Percentiles rank a stretch among this genome's conserved stretches.
These are phyloP conservation scores for Dryas integrifolia DNA, from an alignment of 331 rosid genomes.

Conservation along the genomic window DNA sequence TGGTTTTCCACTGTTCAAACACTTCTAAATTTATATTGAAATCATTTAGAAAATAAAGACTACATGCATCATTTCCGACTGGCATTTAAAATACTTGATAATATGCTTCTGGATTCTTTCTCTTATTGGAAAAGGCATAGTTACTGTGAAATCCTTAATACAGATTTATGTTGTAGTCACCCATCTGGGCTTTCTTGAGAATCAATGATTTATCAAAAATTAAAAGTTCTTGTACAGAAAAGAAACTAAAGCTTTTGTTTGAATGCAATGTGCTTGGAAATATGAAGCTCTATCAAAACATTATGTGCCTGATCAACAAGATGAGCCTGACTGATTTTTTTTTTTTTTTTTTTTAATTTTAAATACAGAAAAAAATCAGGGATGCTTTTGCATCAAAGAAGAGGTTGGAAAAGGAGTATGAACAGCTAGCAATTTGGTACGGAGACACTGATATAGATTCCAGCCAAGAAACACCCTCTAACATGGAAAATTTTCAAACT, in stretches of 20 bases:
- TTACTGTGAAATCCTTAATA: neutral
- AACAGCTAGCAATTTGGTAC: constrained; percentile 80
- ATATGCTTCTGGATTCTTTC: constrained; percentile 1
- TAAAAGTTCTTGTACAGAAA: neutral
- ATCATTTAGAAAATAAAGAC: neutral
- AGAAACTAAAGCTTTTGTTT: neutral
- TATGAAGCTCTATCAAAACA: neutral
- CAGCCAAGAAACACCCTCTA: constrained; percentile 24
- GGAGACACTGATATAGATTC: constrained; percentile 58
- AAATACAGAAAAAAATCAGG: constrained; percentile 58
- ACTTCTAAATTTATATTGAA: neutral
- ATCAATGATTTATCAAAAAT: constrained; percentile 5
- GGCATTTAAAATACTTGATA: neutral
- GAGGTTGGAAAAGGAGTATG: constrained; percentile 74
- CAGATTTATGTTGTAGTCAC: constrained; percentile 4
- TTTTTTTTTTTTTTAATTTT: constrained; percentile 10
- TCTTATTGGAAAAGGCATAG: neutral
- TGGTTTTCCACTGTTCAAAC: neutral
- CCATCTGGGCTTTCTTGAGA: neutral
- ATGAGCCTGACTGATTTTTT: neutral
- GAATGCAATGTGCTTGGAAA: neutral
- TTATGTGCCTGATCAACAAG: constrained; percentile 6
- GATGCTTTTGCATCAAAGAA: constrained; percentile 70
- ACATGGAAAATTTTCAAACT: constrained; percentile 23
- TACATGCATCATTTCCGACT: neutral